Evolutionary conservation across 139 green algal genomes (phyloP).

Genomic region (Astrephomene gubernaculifera): DNA sequence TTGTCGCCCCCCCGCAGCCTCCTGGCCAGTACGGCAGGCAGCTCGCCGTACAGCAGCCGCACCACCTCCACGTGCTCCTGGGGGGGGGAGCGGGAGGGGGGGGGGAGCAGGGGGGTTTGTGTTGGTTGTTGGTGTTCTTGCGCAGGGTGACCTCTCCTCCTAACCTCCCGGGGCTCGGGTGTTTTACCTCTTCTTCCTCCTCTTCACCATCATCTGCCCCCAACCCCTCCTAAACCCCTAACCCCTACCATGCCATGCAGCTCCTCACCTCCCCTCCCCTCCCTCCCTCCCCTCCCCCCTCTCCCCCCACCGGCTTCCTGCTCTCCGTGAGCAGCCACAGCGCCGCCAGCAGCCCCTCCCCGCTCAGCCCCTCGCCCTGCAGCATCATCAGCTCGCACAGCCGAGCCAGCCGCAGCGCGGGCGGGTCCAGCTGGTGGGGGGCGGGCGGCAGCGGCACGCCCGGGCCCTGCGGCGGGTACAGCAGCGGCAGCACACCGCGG

Average conservation of each 20-base stretch:
- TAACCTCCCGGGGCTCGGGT: too few species aligned
- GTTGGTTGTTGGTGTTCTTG: too few species aligned
- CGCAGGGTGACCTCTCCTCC: too few species aligned
- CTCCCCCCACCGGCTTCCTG: not conserved
- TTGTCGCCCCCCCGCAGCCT: not conserved
- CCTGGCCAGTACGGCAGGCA: not conserved
- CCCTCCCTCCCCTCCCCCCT: not conserved
- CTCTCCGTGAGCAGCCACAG: not conserved
- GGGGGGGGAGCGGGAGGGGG: too few species aligned
- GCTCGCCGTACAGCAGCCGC: constrained; percentile 12
- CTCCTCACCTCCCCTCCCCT: not conserved
- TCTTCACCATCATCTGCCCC: too few species aligned
- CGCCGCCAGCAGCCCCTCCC: not conserved
- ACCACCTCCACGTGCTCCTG: constrained; percentile 21
- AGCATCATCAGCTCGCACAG: not conserved
- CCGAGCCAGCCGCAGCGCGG: not conserved
- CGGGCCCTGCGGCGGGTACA: too few species aligned
- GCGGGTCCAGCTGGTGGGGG: not conserved
- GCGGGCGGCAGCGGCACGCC: not conserved
- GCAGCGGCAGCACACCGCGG: not conserved
- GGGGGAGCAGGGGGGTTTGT: too few species aligned
- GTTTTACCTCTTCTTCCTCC: too few species aligned
- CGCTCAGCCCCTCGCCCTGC: not conserved
- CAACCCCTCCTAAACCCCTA: too few species aligned
- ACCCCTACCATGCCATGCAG: too few species aligned